phyloP scores from a whole-genome alignment of 345 rosid genomes.

The Ricinus communis region DNA sequence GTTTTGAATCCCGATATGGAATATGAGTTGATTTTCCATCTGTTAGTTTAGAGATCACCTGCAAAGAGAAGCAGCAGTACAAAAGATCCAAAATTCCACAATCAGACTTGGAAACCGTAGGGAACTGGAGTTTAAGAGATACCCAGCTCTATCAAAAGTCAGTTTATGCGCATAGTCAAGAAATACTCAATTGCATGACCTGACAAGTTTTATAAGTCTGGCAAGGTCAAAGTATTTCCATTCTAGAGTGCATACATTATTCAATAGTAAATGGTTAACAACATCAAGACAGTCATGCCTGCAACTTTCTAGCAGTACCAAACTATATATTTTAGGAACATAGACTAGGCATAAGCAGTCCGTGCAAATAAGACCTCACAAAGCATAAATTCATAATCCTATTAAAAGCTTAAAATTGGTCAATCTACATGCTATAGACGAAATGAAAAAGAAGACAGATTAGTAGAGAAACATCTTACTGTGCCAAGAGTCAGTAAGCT shows the following conservation, averaged over 20 bases:
- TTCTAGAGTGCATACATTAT: neutral
- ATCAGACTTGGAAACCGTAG: neutral
- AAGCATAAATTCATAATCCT: neutral
- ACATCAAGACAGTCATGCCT: neutral
- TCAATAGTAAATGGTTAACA: conserved; percentile 1
- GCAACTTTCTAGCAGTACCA: neutral
- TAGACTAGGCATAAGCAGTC: neutral
- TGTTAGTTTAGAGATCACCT: conserved; percentile 70
- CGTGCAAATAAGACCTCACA: neutral
- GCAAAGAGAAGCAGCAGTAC: conserved; percentile 16
- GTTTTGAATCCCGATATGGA: conserved; percentile 76
- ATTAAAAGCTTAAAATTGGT: neutral
- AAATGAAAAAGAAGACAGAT: conserved; percentile 1
- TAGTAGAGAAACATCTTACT: conserved; percentile 37
- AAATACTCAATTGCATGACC: conserved; percentile 11
- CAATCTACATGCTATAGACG: conserved; percentile 1
- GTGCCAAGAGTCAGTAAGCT: conserved; percentile 77
- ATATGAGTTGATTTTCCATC: conserved; percentile 65
- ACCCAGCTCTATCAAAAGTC: neutral
- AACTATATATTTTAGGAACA: neutral
- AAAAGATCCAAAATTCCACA: neutral
- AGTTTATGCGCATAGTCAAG: neutral
- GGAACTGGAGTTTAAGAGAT: neutral
- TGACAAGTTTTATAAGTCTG: neutral
- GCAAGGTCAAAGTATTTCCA: neutral